Evolutionary conservation across 805 yeast genomes (phyloP).

Genomic region (Clavispora phyllophila): DNA sequence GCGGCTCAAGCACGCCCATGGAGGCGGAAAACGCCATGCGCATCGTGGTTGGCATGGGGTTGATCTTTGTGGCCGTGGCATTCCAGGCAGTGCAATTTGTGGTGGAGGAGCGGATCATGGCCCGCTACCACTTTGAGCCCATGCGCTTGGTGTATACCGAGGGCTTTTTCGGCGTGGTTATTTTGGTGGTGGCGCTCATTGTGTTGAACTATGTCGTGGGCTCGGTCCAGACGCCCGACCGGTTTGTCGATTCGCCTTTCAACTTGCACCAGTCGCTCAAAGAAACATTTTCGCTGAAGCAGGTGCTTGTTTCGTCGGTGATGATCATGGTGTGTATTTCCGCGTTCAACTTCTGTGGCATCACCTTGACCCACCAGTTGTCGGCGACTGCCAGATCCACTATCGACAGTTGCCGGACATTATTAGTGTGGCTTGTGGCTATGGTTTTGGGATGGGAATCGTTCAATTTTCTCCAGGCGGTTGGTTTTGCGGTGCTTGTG

Average conservation of each 20-base stretch:
- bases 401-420: slow-evolving; percentile 70
- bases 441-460: slow-evolving; percentile 70
- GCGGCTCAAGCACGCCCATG: slow-evolving; percentile 44
- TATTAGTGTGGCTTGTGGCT: slow-evolving; percentile 72
- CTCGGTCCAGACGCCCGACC: slow-evolving; percentile 18
- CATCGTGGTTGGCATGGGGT: slow-evolving; percentile 49
- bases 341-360: slow-evolving; percentile 67
- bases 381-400: slow-evolving; percentile 79
- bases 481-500: slow-evolving; percentile 61
- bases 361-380: slow-evolving; percentile 56
- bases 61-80: slow-evolving; percentile 59
- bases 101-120: slow-evolving; percentile 64
- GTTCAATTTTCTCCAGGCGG: slow-evolving; percentile 54
- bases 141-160: slow-evolving; percentile 66
- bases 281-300: slow-evolving; percentile 41
- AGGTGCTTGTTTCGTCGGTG: slow-evolving; percentile 49
- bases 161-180: slow-evolving; percentile 58
- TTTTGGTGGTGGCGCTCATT: slow-evolving; percentile 43
- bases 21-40: slow-evolving; percentile 16
- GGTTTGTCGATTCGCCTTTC: slow-evolving; percentile 46
- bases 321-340: slow-evolving; percentile 70
- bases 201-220: slow-evolving; percentile 40
- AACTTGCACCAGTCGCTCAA: slow-evolving; percentile 48
- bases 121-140: slow-evolving; percentile 51
- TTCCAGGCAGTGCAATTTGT: slow-evolving; percentile 76